A percentile compares a stretch with the other conserved stretches of the same genome.
phyloP scores from a whole-genome alignment of 2,329 filamentous ascomycete genomes.

The Sclerotinia sclerotiorum region DNA sequence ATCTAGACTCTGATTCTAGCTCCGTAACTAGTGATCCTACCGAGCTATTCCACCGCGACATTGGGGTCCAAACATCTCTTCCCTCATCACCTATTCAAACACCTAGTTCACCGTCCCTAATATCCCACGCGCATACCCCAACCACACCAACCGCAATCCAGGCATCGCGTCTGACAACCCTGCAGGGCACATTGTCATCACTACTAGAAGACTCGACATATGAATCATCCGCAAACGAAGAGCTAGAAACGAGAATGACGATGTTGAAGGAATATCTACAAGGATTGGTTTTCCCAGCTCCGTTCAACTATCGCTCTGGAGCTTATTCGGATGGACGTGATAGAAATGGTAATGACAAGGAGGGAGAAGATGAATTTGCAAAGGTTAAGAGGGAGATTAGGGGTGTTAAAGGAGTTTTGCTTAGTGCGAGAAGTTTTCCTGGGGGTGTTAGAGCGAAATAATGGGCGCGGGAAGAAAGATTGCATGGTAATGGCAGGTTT shows the following conservation, averaged over 20 bases:
- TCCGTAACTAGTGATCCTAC: constrained; percentile 54
- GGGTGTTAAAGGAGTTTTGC: constrained; percentile 73
- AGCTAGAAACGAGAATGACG: constrained; percentile 41
- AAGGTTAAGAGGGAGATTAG: constrained; percentile 73
- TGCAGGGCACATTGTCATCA: constrained; percentile 53
- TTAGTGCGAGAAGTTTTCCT: constrained; percentile 74
- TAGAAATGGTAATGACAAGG: constrained; percentile 39
- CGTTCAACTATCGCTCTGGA: constrained; percentile 38
- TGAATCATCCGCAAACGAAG: constrained; percentile 31
- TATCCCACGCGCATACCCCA: constrained; percentile 30
- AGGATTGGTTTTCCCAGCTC: constrained; percentile 51
- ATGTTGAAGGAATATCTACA: constrained; percentile 67
- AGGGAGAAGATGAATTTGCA: constrained; percentile 69
- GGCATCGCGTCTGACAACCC: constrained; percentile 45
- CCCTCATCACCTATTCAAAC: constrained; percentile 34
- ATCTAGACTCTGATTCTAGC: constrained; percentile 48
- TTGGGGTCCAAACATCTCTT: constrained; percentile 73
- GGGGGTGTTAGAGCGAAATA: constrained; percentile 31
- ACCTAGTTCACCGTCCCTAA: constrained; percentile 33
- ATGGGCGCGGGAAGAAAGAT: neutral
- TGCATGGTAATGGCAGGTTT: constrained; percentile 26
- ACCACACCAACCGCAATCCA: constrained; percentile 35
- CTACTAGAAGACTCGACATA: constrained; percentile 47
- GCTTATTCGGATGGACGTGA: constrained; percentile 38
- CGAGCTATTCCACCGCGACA: constrained; percentile 78